Conservation (phyloP, 306 rosid species). For the Alnus rubra region DNA sequence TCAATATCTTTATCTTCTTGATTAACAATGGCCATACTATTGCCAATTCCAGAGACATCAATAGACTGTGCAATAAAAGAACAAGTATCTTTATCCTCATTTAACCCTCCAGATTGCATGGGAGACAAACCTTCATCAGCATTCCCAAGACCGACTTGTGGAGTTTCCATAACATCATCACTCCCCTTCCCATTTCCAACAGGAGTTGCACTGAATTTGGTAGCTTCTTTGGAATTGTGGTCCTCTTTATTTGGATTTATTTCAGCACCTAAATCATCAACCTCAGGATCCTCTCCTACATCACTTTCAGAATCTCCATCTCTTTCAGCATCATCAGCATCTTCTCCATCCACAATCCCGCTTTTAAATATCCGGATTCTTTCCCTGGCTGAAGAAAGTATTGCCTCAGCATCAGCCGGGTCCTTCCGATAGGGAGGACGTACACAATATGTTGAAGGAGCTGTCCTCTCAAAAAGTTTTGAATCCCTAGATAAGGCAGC, state of each 20-base stretch:
- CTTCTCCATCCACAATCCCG: conserved; percentile 54
- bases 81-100: conserved; percentile 50
- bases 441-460: conserved; percentile 80
- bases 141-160: conserved; percentile 33
- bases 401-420: conserved; percentile 59
- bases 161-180: conserved; percentile 30
- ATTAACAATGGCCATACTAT: conserved; percentile 26
- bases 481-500: conserved; percentile 85
- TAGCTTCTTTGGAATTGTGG: conserved; percentile 26
- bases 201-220: conserved; percentile 24
- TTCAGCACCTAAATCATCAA: conserved; percentile 56
- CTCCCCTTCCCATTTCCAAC: conserved; percentile 31
- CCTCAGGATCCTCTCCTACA: conserved; percentile 58
- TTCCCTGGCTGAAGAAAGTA: conserved; percentile 69
- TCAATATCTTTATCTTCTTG: conserved; percentile 49
- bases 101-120: conserved; percentile 36
- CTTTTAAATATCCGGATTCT: conserved; percentile 54
- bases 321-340: conserved; percentile 62
- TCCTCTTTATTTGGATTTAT: conserved; percentile 32
- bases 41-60: conserved; percentile 35
- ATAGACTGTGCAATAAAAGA: conserved; percentile 20
- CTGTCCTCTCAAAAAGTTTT: conserved; percentile 81
- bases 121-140: conserved; percentile 31
- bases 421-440: conserved; percentile 70
- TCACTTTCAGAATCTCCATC: conserved; percentile 76